Conservation (phyloP, 345 rosid genomes). For the Gossypium stocksii region DNA sequence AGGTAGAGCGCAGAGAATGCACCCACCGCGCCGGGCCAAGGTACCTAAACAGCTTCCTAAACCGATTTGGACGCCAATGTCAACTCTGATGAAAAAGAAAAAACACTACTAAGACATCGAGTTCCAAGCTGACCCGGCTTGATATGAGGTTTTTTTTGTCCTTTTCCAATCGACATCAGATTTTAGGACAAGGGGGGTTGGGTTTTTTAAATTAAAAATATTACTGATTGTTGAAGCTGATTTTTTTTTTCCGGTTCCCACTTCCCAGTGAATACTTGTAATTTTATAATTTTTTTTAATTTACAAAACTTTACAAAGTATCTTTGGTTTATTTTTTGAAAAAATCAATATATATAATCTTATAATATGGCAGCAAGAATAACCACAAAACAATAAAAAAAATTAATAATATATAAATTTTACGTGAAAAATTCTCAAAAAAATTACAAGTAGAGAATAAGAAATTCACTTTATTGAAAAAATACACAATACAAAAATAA, state of each 20-base stretch:
- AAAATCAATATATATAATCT: too few species aligned
- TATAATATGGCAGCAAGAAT: too few species aligned
- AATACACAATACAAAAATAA: accelerated
- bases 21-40: not conserved
- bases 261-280: too few species aligned
- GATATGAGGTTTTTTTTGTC: not conserved
- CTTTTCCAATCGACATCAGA: too few species aligned
- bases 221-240: too few species aligned
- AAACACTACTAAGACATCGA: not conserved
- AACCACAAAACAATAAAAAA: too few species aligned
- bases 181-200: not conserved
- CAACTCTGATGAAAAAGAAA: not conserved
- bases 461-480: too few species aligned
- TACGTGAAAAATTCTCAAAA: accelerated
- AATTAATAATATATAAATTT: too few species aligned
- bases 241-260: too few species aligned
- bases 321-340: not conserved
- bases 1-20: not conserved
- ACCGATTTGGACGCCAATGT: not conserved
- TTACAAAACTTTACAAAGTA: not conserved
- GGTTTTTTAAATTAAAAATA: not conserved
- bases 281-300: not conserved
- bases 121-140: not conserved
- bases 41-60: not conserved
- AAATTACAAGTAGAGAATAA: too few species aligned